A percentile compares a stretch with the other conserved stretches of the same genome.
Evolutionary conservation across 495 filamentous ascomycete genomes (phyloP).

Genomic region (Thozetella sp.): DNA sequence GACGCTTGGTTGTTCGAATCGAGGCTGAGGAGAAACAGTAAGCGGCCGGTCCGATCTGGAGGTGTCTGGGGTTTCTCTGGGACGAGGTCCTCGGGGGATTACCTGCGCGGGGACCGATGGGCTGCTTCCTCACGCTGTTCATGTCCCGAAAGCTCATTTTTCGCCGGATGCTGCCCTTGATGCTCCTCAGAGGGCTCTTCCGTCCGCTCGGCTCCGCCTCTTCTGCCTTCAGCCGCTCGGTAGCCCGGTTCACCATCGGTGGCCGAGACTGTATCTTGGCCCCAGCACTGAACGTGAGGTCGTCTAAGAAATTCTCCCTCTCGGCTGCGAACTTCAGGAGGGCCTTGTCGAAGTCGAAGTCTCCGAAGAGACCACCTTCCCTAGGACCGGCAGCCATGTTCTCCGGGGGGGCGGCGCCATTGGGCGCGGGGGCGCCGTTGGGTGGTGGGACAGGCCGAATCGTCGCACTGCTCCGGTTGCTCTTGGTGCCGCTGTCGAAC

Average conservation of each 20-base stretch:
- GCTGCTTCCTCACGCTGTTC: conserved; percentile 91
- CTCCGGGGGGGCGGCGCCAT: conserved; percentile 4
- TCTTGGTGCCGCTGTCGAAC: conserved; percentile 63
- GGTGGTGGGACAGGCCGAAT: conserved; percentile 59
- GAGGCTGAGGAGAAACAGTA: conserved; percentile 62
- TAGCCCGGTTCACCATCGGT: conserved; percentile 72
- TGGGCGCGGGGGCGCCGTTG: conserved; percentile 16
- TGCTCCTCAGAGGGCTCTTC: conserved; percentile 50
- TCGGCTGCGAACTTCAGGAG: conserved; percentile 93
- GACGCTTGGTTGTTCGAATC: conserved; percentile 80
- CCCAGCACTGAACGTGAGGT: conserved; percentile 87
- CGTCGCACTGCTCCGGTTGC: conserved; percentile 88
- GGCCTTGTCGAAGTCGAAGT: conserved; percentile 92
- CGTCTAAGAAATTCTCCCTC: conserved; percentile 89
- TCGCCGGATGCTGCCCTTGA: conserved; percentile 77
- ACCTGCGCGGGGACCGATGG: conserved; percentile 75
- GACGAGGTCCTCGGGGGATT: conserved; percentile 17
- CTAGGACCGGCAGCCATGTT: background rate
- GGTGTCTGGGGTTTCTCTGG: conserved; percentile 2
- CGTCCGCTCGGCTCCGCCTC: conserved; percentile 56
- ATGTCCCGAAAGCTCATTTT: conserved; percentile 90
- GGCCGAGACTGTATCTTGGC: conserved; percentile 70
- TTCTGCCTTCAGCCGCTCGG: conserved; percentile 81
- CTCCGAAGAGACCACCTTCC: conserved; percentile 22
- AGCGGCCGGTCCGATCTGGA: conserved; percentile 13